phyloP scores from a whole-genome alignment of 495 filamentous ascomycete genomes.

The Aspergillus diversus region DNA sequence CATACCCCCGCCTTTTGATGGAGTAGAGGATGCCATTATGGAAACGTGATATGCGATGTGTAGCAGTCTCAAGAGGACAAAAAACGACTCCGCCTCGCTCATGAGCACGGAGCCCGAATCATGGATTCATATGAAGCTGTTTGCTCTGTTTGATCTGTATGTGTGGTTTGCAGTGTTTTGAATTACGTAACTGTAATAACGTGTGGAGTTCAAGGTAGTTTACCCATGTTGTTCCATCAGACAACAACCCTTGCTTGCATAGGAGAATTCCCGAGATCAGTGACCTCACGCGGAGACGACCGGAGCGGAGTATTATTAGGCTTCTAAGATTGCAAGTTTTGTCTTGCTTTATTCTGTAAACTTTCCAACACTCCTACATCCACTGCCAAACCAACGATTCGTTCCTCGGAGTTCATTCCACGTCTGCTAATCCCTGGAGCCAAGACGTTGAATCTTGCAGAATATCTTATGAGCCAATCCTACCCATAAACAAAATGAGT shows the following conservation, averaged over 20 bases:
- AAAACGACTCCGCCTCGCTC: too few species aligned
- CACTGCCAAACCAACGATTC: not conserved
- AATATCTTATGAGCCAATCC: not conserved
- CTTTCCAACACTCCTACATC: not conserved
- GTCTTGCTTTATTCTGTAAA: not conserved
- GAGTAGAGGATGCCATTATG: constrained; percentile 41
- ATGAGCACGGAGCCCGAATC: too few species aligned
- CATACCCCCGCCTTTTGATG: constrained; percentile 40
- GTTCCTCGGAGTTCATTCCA: not conserved
- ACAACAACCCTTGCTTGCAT: too few species aligned
- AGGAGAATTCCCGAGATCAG: too few species aligned
- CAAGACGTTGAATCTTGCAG: constrained; percentile 18
- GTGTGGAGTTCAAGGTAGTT: not conserved
- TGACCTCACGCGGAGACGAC: not conserved
- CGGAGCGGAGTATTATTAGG: not conserved
- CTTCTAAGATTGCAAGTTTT: too few species aligned
- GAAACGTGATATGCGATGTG: not conserved
- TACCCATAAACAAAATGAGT: constrained; percentile 33
- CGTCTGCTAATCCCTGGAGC: constrained; percentile 18
- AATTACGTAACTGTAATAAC: constrained; percentile 8
- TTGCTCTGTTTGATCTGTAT: constrained; percentile 16
- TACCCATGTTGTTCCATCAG: not conserved
- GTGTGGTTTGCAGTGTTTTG: constrained; percentile 3
- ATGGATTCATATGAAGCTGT: too few species aligned
- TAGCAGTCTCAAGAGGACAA: not conserved